These are phyloP conservation scores for Phellinidium pouzarii DNA, from an alignment of 1,284 basidiomycete species.

Conservation along the genomic window DNA sequence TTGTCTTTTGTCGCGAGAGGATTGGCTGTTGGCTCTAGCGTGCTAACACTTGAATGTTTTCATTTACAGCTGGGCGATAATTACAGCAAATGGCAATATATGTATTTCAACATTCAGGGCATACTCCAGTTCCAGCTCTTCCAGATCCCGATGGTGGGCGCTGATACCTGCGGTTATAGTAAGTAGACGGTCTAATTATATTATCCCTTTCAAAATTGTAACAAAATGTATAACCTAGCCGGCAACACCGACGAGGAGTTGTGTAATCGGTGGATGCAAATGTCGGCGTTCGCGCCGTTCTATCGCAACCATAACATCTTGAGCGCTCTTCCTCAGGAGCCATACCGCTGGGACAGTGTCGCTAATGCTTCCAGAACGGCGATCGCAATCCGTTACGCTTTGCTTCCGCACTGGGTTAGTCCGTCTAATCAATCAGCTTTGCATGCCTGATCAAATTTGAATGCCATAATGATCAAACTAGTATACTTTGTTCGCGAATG, in stretches of 20 bases:
- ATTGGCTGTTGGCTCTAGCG: too few relatives aligned
- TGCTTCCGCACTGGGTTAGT: conserved; percentile 71
- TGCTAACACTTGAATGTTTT: not conserved
- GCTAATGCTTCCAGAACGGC: conserved; percentile 67
- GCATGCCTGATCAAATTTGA: not conserved
- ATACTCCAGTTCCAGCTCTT: conserved; percentile 72
- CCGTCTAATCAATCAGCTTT: not conserved
- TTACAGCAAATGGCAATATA: conserved; percentile 59
- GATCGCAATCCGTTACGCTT: conserved; percentile 56
- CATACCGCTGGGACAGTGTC: conserved; percentile 71
- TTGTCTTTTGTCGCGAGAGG: not conserved
- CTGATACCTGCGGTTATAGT: conserved; percentile 65
- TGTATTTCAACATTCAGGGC: conserved; percentile 55
- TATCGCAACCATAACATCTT: conserved; percentile 63
- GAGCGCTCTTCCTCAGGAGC: conserved; percentile 62
- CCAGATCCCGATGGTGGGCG: conserved; percentile 72
- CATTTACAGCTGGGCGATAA: conserved; percentile 60
- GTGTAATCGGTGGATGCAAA: conserved; percentile 77
- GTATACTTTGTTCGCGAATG: conserved; percentile 72
- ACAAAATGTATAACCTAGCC: too few relatives aligned
- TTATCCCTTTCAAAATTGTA: too few relatives aligned
- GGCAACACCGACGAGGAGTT: conserved; percentile 76
- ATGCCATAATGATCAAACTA: conserved; percentile 23
- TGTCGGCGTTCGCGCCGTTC: conserved; percentile 71
- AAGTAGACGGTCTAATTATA: too few relatives aligned